A percentile compares a stretch with the other conserved stretches of the same genome.
Conservation (phyloP, 257 asterid genomes). For the Forsythia suspensa region DNA sequence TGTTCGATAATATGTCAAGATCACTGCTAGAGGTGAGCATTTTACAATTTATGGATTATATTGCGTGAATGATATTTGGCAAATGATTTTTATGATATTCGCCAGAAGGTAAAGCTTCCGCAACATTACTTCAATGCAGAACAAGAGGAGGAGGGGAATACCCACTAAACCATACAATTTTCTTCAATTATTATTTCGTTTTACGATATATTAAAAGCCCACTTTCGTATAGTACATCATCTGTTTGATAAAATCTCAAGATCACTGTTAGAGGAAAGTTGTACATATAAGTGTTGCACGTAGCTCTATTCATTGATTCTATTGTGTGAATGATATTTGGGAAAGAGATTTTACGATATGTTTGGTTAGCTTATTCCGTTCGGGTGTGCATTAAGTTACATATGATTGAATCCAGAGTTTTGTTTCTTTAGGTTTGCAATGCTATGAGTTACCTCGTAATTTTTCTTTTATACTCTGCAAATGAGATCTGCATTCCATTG, state of each 20-base stretch:
- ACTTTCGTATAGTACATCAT: neutral
- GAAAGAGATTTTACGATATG: neutral
- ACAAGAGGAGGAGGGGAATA: neutral
- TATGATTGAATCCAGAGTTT: neutral
- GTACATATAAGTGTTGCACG: too few species aligned
- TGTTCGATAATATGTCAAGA: slow-evolving; percentile 52
- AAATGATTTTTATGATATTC: slow-evolving; percentile 4
- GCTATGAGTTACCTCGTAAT: neutral
- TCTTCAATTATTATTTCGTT: neutral
- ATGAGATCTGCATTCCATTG: neutral
- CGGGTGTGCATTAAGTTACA: neutral
- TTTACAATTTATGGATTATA: too few species aligned
- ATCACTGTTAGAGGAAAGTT: too few species aligned
- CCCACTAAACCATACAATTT: neutral
- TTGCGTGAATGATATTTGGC: too few species aligned
- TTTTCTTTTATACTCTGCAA: neutral
- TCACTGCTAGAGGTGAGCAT: neutral
- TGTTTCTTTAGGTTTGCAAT: neutral
- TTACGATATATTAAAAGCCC: neutral
- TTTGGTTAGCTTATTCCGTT: neutral
- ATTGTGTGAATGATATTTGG: neutral
- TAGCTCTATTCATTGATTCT: too few species aligned
- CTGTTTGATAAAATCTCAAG: too few species aligned
- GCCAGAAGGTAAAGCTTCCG: slow-evolving; percentile 54
- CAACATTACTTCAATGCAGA: neutral